phyloP scores from a whole-genome alignment of 192 early-diverging fungal genomes.

The Coemansia sp. region DNA sequence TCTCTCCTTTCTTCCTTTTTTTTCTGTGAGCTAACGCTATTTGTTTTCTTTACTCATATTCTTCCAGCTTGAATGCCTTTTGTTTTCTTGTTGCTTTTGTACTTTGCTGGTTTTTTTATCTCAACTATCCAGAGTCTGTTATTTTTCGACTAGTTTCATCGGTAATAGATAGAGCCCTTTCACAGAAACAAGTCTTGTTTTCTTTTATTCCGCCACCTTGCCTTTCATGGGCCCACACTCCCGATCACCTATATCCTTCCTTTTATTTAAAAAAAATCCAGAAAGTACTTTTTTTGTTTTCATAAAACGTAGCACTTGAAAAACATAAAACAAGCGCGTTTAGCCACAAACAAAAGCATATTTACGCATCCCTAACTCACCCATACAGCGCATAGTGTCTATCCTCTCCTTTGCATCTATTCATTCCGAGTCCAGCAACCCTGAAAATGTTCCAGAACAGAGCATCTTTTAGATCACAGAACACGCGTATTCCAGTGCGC shows the following conservation, averaged over 20 bases:
- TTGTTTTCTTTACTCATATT: neutral
- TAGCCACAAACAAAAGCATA: too few species aligned
- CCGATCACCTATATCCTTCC: neutral
- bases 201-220: neutral
- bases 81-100: neutral
- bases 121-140: too few species aligned
- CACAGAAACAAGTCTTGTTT: neutral
- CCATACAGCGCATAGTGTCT: too few species aligned
- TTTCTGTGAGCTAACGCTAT: neutral
- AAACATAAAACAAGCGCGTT: too few species aligned
- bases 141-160: neutral
- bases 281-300: neutral
- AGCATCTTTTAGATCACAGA: constrained; percentile 12
- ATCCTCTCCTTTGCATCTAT: neutral
- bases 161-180: constrained; percentile 2
- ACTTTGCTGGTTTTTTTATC: neutral
- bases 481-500: constrained; percentile 41
- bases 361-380: too few species aligned
- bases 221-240: neutral
- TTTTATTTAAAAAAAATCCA: neutral
- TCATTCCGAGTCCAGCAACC: neutral
- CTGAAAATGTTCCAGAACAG: constrained; percentile 50
- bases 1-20: constrained; percentile 10
- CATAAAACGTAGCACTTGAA: neutral
- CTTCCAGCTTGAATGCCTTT: neutral